phyloP scores from a whole-genome alignment of 176 grass and related monocot genomes.

The Raddia guianensis region DNA sequence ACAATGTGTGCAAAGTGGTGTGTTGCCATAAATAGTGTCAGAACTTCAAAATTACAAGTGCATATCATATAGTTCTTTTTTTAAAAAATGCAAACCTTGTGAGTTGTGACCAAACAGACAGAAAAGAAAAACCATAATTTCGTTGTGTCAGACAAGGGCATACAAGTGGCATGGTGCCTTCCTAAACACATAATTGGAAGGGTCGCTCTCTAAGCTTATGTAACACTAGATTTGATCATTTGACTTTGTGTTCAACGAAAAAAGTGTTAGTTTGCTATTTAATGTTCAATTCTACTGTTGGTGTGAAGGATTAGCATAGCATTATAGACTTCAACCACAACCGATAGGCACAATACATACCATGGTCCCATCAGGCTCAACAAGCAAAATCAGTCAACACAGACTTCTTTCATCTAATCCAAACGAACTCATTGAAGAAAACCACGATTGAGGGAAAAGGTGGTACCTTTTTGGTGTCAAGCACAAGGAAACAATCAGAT shows the following conservation, averaged over 20 bases:
- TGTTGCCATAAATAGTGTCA: not conserved
- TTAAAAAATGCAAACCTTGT: not conserved
- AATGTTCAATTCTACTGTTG: not conserved
- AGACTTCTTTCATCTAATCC: slow-evolving; percentile 1
- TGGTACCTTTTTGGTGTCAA: slow-evolving; percentile 36
- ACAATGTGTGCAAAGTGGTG: not conserved
- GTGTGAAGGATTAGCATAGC: slow-evolving; percentile 8
- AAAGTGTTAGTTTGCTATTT: not conserved
- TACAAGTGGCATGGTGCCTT: not conserved
- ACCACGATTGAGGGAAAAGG: not conserved
- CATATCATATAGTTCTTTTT: not conserved
- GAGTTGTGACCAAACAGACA: not conserved
- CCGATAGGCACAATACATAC: not conserved
- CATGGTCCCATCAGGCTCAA: not conserved
- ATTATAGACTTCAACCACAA: slow-evolving; percentile 9
- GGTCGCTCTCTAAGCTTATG: not conserved
- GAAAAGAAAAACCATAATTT: not conserved
- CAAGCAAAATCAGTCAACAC: slow-evolving; percentile 7
- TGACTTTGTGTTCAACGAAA: not conserved
- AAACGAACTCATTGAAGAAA: slow-evolving; percentile 3
- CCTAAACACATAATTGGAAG: not conserved
- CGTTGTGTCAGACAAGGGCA: not conserved
- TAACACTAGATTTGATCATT: not conserved
- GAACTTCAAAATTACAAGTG: not conserved
- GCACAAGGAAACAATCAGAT: slow-evolving; percentile 39